phyloP scores from a whole-genome alignment of 192 early-diverging fungal genomes.

The Piromyces finnis region DNA sequence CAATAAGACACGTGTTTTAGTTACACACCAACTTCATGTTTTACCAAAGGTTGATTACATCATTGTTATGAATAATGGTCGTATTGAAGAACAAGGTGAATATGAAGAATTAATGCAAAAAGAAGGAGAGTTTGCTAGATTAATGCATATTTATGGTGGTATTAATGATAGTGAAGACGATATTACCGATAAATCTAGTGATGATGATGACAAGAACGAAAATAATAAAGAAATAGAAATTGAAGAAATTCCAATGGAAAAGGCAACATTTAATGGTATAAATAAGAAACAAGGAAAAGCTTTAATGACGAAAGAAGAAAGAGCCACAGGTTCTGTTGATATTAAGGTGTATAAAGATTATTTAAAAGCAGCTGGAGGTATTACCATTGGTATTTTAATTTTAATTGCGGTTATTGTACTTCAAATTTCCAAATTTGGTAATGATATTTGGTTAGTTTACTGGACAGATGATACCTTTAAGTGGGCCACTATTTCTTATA shows the following conservation, averaged over 20 bases:
- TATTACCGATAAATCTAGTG: neutral
- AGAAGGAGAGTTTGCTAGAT: conserved; percentile 1
- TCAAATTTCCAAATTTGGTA: neutral
- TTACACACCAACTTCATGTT: conserved; percentile 28
- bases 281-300: neutral
- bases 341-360: neutral
- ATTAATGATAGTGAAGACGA: neutral
- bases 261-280: too few relatives aligned
- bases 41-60: conserved; percentile 18
- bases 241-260: too few relatives aligned
- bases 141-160: neutral
- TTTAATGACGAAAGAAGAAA: conserved; percentile 2
- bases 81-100: conserved; percentile 1
- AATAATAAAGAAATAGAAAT: neutral
- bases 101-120: neutral
- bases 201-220: neutral
- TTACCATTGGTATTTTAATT: neutral
- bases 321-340: neutral
- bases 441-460: neutral
- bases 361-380: neutral
- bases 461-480: neutral
- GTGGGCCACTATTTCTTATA: neutral
- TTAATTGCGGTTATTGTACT: neutral
- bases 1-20: conserved; percentile 26
- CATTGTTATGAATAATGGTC: conserved; percentile 24